phyloP scores from a whole-genome alignment of 352 stramenopile genomes.

The Phytophthora syringae region DNA sequence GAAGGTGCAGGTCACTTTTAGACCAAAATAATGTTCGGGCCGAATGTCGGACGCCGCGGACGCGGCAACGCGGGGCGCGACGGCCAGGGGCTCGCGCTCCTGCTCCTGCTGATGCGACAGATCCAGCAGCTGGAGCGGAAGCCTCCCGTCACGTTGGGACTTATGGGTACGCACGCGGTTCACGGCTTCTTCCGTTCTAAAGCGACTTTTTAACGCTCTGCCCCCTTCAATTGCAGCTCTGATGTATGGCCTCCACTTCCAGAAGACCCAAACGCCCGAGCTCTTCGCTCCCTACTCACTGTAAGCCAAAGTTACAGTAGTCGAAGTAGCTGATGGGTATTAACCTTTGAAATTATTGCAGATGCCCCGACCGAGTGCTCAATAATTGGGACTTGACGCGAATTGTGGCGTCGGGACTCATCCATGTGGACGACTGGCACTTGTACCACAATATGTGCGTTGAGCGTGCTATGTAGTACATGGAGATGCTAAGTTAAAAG shows the following conservation, averaged over 20 bases:
- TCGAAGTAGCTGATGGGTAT: not conserved
- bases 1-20: not conserved
- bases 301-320: conserved; percentile 28
- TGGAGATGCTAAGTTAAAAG: no score
- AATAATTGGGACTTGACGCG: conserved; percentile 48
- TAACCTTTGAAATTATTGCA: conserved; percentile 23
- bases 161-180: conserved; percentile 44
- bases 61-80: conserved; percentile 40
- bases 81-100: conserved; percentile 36
- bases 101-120: conserved; percentile 55
- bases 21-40: conserved; percentile 24
- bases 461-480: not conserved
- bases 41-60: conserved; percentile 44
- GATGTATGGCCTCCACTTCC: conserved; percentile 66
- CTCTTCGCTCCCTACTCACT: conserved; percentile 55
- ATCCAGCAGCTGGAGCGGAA: conserved; percentile 66
- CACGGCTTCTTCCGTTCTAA: not conserved
- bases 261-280: conserved; percentile 45
- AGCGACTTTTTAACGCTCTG: not conserved
- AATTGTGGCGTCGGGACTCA: conserved; percentile 75
- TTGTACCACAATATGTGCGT: conserved; percentile 92
- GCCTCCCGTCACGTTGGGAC: conserved; percentile 50
- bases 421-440: conserved; percentile 90
- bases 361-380: conserved; percentile 73
- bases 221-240: conserved; percentile 25